These are phyloP conservation scores for Apiospora marii DNA, from an alignment of 2,329 filamentous ascomycete genomes.

Conservation along the genomic window DNA sequence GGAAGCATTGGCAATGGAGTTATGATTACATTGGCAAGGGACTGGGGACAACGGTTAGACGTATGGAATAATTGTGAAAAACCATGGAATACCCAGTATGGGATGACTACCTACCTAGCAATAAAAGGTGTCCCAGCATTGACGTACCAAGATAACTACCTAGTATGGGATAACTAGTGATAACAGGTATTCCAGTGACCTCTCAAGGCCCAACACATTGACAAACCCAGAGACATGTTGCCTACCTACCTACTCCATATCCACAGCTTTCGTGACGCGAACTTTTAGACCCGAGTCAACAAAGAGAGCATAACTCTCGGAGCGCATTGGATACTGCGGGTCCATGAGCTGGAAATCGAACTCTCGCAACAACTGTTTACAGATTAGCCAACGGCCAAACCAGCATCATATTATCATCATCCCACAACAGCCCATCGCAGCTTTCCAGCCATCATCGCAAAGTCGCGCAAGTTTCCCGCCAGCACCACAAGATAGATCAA, in stretches of 20 bases:
- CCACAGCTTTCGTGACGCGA: slow-evolving; percentile 33
- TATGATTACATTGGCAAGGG: no score
- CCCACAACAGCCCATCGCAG: not conserved
- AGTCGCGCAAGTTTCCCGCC: no score
- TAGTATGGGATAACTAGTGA: no score
- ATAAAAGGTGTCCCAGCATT: no score
- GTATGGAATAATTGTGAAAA: no score
- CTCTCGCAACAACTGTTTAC: slow-evolving; percentile 32
- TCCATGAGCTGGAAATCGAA: slow-evolving; percentile 43
- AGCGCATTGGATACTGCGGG: slow-evolving; percentile 32
- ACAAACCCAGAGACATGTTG: not conserved
- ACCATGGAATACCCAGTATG: no score
- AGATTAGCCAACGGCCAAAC: not conserved
- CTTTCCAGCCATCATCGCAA: not conserved
- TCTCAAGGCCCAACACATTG: no score
- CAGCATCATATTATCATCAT: not conserved
- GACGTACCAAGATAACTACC: no score
- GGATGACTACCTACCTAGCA: no score
- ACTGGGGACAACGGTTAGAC: no score
- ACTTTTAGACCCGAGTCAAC: slow-evolving; percentile 39
- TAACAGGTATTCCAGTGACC: no score
- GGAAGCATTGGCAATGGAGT: no score
- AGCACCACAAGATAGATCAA: not conserved
- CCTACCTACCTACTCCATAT: not conserved
- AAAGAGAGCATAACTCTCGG: slow-evolving; percentile 33